These are phyloP conservation scores for Tremella mesenterica DNA, from an alignment of 768 basidiomycete genomes.

Conservation along the genomic window DNA sequence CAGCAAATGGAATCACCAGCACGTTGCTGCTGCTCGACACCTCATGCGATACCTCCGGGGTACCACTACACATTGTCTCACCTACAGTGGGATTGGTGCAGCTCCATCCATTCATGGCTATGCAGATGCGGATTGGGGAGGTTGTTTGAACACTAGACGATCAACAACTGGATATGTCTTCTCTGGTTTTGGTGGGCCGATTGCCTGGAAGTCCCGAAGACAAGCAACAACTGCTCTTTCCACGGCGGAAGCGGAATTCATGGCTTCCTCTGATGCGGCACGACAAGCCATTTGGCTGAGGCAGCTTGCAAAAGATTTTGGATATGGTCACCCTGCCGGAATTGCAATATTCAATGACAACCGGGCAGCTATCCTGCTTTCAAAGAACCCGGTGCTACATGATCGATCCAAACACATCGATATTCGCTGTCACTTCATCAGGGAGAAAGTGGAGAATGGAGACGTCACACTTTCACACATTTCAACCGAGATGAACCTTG, in stretches of 20 bases:
- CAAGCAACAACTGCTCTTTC: conserved; percentile 48
- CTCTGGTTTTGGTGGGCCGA: conserved; percentile 41
- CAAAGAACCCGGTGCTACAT: conserved; percentile 45
- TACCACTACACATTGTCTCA: conserved; percentile 9
- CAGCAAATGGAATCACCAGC: conserved; percentile 8
- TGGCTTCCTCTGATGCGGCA: background rate
- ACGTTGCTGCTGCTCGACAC: conserved; percentile 8
- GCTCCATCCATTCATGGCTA: conserved; percentile 30
- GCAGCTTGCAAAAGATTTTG: background rate
- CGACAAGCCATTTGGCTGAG: background rate
- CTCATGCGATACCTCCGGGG: conserved; percentile 19
- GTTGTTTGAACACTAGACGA: conserved; percentile 37
- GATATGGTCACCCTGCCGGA: no score
- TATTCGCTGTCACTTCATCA: conserved; percentile 42
- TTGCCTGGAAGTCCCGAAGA: conserved; percentile 48
- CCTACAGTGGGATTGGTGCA: conserved; percentile 12
- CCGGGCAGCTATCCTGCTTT: conserved; percentile 43
- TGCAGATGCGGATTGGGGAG: conserved; percentile 26
- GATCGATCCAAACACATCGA: conserved; percentile 49
- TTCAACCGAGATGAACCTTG: background rate
- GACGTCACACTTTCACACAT: background rate
- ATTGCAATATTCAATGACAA: conserved; percentile 42
- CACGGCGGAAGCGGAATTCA: conserved; percentile 48
- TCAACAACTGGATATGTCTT: conserved; percentile 45
- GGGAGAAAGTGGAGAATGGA: conserved; percentile 2